phyloP scores from a whole-genome alignment of 805 yeast genomes.

The Kodamaea restingae region DNA sequence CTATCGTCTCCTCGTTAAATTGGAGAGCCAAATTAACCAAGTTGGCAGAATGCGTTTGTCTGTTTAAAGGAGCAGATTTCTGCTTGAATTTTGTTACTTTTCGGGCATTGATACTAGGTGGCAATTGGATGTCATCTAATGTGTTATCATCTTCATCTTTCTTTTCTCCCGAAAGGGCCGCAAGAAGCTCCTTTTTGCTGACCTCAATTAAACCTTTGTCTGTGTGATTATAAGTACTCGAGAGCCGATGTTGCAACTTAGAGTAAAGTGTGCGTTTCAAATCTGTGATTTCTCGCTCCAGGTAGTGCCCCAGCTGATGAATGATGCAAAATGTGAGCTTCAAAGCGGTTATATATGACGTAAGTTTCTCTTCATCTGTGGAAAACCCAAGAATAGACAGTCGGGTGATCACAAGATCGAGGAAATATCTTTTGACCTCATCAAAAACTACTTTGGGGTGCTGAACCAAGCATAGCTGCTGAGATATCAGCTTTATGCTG shows the following conservation, averaged over 20 bases:
- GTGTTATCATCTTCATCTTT: conserved; percentile 15
- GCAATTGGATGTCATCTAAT: conserved; percentile 34
- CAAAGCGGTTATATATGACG: conserved; percentile 23
- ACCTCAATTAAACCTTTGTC: background rate
- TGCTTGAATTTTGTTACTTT: conserved; percentile 18
- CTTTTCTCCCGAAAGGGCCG: conserved; percentile 8
- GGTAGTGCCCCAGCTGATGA: conserved; percentile 11
- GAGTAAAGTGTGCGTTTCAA: background rate
- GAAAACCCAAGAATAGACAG: conserved; percentile 23
- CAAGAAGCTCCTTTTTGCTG: conserved; percentile 12
- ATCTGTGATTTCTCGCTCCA: background rate
- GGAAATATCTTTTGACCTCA: conserved; percentile 14
- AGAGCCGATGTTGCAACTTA: conserved; percentile 15
- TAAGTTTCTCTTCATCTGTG: conserved; percentile 31
- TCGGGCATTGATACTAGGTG: conserved; percentile 33
- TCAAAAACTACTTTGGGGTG: conserved; percentile 3
- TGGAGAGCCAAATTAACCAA: conserved; percentile 14
- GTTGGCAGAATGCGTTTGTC: conserved; percentile 13
- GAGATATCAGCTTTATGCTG: conserved; percentile 8
- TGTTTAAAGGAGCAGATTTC: conserved; percentile 2
- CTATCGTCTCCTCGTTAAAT: conserved; percentile 8
- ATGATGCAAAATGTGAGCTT: conserved; percentile 29
- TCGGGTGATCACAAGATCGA: conserved; percentile 24
- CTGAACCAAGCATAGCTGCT: background rate
- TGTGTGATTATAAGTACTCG: conserved; percentile 12